These are phyloP conservation scores for Pythium sukuiense DNA, from an alignment of 352 stramenopile genomes.

Conservation along the genomic window DNA sequence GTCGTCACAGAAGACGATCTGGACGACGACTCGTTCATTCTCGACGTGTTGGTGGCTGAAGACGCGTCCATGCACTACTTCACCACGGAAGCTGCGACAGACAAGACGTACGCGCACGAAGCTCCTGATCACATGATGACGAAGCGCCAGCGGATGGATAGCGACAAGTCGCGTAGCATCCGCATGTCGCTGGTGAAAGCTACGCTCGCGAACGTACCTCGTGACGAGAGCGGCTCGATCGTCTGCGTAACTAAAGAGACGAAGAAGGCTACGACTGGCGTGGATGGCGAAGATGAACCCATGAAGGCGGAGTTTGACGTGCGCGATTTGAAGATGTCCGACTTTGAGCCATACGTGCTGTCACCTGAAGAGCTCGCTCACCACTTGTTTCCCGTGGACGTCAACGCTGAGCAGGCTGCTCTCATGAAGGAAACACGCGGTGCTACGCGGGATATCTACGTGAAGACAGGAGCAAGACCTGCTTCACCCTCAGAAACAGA, in stretches of 20 bases:
- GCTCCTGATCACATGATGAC: slow-evolving; percentile 61
- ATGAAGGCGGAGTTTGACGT: slow-evolving; percentile 21
- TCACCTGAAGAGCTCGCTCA: slow-evolving; percentile 65
- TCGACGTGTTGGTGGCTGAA: slow-evolving; percentile 78
- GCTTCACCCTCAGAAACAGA: not conserved
- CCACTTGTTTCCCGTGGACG: slow-evolving; percentile 65
- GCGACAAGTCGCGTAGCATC: slow-evolving; percentile 43
- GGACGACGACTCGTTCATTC: slow-evolving; percentile 55
- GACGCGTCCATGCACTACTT: slow-evolving; percentile 80
- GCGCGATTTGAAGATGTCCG: slow-evolving; percentile 15
- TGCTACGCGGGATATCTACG: slow-evolving; percentile 53
- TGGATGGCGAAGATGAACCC: slow-evolving; percentile 1
- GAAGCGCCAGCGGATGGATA: slow-evolving; percentile 39
- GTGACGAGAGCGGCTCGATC: slow-evolving; percentile 42
- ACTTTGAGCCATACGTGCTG: slow-evolving; percentile 59
- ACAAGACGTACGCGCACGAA: slow-evolving; percentile 64
- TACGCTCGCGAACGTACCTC: slow-evolving; percentile 49
- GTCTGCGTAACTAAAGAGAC: slow-evolving; percentile 26
- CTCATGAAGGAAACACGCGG: slow-evolving; percentile 51
- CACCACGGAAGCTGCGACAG: slow-evolving; percentile 59
- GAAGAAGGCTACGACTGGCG: slow-evolving; percentile 13
- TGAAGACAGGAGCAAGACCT: slow-evolving; percentile 45
- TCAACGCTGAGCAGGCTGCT: slow-evolving; percentile 58
- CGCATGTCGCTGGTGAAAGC: slow-evolving; percentile 71
- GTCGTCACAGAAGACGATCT: slow-evolving; percentile 30